Evolutionary conservation across 2,329 filamentous ascomycete genomes (phyloP), one percentile per base, ranked within the genome.

Genomic region (Leptographium flavum): DNA sequence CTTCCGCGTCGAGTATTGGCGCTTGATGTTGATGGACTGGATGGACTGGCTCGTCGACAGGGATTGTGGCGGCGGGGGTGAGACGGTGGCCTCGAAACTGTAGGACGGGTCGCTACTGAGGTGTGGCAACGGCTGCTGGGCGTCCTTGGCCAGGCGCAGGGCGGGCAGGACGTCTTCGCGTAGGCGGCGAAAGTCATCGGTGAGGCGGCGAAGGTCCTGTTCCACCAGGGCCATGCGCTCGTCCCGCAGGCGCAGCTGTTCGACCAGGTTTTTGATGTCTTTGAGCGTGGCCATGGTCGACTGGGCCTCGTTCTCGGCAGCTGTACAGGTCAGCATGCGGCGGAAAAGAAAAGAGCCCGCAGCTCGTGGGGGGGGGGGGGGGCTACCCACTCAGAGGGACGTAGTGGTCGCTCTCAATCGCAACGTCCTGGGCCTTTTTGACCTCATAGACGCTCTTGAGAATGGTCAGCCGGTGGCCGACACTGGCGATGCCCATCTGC

Each of bases 361-460:
- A n/a, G n/a, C n/a, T n/a, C n/a, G n/a, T n/a, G n/a, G 19, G 17
- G 17, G 23, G 43, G 33, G 19, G 22, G 33, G 38, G 35, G 27
- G 23, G 32, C 23, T 43, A 36, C 15, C 69, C 83, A 94, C 88
- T 92, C 42, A 92, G 70, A 32, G 92, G 92, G 43, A 95, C 75
- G 60, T 95, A 98, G 62, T 96, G 86, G 56, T 95, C 90, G 50
- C 82, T 81, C 58, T 96, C 90, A 55, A 95, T 76, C 15, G 86
- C 83, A 49, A 96, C 77, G 56, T 94, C 87, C 58, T 95, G 88
- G 52, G 87, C 87, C 61, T 90, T 82, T 67, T 98, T 98, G 58
- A 92, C 81, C 58, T 96, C 88, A 65, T 95, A 96, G 45, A 96
- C 87, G 56, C 81, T 88, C 67, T 95, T 96, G 47, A 98, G 73